phyloP scores from a whole-genome alignment of 805 yeast genomes.

The Yamadazyma scolyti region DNA sequence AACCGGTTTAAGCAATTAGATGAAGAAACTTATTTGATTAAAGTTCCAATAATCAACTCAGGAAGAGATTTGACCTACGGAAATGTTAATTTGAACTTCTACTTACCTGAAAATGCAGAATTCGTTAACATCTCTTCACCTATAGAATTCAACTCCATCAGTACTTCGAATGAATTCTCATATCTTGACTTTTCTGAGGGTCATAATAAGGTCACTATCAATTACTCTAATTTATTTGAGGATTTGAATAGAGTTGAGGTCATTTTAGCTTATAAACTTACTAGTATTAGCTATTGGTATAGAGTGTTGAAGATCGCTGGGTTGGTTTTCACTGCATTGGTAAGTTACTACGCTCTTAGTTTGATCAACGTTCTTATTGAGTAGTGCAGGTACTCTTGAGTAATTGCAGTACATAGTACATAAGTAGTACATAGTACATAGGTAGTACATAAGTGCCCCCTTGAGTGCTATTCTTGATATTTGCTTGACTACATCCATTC shows the following conservation, averaged over 20 bases:
- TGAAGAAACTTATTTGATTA: conserved; percentile 50
- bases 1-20: conserved; percentile 45
- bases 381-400: too few species aligned
- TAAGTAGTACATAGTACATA: too few species aligned
- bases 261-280: conserved; percentile 59
- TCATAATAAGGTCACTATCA: conserved; percentile 67
- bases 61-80: conserved; percentile 69
- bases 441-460: too few species aligned
- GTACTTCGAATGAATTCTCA: conserved; percentile 41
- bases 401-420: too few species aligned
- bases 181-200: conserved; percentile 76
- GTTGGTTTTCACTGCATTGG: conserved; percentile 56
- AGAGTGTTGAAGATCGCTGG: conserved; percentile 69
- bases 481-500: too few species aligned
- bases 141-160: conserved; percentile 31
- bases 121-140: conserved; percentile 57
- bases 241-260: conserved; percentile 57
- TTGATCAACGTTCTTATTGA: conserved; percentile 24
- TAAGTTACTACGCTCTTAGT: conserved; percentile 46
- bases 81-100: conserved; percentile 54
- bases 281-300: conserved; percentile 46
- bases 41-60: conserved; percentile 71
- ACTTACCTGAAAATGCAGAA: conserved; percentile 85
- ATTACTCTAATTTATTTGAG: conserved; percentile 62
- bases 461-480: too few species aligned